A percentile compares a stretch with the other conserved stretches of the same genome.
Evolutionary conservation across 1,284 basidiomycete genomes (phyloP).

Genomic region (Rhodofomes roseus): DNA sequence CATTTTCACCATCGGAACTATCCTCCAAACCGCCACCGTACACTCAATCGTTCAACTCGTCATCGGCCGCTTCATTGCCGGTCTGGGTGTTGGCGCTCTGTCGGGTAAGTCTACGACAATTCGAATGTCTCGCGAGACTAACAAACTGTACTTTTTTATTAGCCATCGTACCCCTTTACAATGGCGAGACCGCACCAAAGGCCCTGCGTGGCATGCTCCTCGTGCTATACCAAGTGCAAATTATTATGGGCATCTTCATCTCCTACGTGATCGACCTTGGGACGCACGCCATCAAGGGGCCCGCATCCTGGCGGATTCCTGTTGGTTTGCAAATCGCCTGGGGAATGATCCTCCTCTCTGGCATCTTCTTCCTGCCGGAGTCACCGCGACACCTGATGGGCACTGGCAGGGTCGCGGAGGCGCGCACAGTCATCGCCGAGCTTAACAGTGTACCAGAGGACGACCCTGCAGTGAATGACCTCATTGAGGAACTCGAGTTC

Average conservation of each 20-base stretch:
- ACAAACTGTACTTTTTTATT: neutral
- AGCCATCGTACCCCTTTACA: slow-evolving; percentile 81
- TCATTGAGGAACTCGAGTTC: slow-evolving; percentile 64
- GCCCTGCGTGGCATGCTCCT: slow-evolving; percentile 70
- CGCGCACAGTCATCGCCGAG: slow-evolving; percentile 58
- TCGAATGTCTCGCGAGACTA: neutral
- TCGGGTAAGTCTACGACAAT: slow-evolving; percentile 41
- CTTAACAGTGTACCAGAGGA: slow-evolving; percentile 63
- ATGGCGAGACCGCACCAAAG: slow-evolving; percentile 78
- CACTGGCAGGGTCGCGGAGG: slow-evolving; percentile 47
- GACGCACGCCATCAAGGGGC: slow-evolving; percentile 53
- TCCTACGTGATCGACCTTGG: slow-evolving; percentile 71
- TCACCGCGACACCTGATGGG: slow-evolving; percentile 73
- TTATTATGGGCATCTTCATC: slow-evolving; percentile 69
- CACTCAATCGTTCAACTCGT: slow-evolving; percentile 64
- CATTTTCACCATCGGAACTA: slow-evolving; percentile 69
- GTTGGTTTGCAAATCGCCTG: slow-evolving; percentile 66
- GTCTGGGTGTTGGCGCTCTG: slow-evolving; percentile 72
- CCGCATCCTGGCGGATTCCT: slow-evolving; percentile 71
- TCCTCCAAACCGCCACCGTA: slow-evolving; percentile 66
- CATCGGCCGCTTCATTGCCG: slow-evolving; percentile 67
- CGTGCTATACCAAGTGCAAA: slow-evolving; percentile 75
- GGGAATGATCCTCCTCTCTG: slow-evolving; percentile 64
- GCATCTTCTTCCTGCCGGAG: slow-evolving; percentile 75
- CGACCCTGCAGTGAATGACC: slow-evolving; percentile 59